Evolutionary conservation across 192 early-diverging fungal genomes (phyloP), one percentile per base, ranked within the genome.

Genomic region (Gamsiella multidivaricata): DNA sequence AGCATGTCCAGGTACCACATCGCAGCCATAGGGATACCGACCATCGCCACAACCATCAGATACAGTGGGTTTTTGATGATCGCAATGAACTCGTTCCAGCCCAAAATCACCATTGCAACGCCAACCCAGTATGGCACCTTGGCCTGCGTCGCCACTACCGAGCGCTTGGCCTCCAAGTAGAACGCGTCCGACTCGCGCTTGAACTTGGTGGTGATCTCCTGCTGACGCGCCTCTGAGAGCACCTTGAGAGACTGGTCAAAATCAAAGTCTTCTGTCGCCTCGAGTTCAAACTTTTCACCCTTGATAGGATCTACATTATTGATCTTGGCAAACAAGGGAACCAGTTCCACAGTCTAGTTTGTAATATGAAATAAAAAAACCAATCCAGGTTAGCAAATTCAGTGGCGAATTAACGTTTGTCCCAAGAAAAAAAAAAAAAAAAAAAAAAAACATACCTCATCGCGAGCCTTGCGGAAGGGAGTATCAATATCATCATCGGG

Each of bases 161-260:
- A 92, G 28, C 98, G 91, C 84, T 99, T 99, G 2, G 98, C 98
- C 69, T 99, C 98, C 42, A 98, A 73, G 56, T 94, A 98, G 73
- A 96, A 87, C 0, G 89, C 90, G 82, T 98, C 95, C 0, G 93
- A 93, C 66, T 98, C 96, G 25, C 91, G 88, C 61, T 91, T 89
- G 84, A 99, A 98, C 61, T 92, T 83, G 51, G 88, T 91, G 11
- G 84, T 85, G 68, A 98, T 81, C 57, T 93, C 93, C 43, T 87
- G 87, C 63, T 85, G 85, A 32, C 88, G 85, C 3, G 84, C 80
- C 51, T 89, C 87, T 8, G 83, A 80, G 29, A 94, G 80, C 14
- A 92, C 82, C 45, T 71, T 83, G 53, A 93, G 82, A 0, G 91
- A 84, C n/a, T 84, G 73, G 29, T 83, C 73, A 15, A 88, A 82